These are phyloP conservation scores for Firmiana major DNA, from an alignment of 345 rosid genomes.

Conservation along the genomic window DNA sequence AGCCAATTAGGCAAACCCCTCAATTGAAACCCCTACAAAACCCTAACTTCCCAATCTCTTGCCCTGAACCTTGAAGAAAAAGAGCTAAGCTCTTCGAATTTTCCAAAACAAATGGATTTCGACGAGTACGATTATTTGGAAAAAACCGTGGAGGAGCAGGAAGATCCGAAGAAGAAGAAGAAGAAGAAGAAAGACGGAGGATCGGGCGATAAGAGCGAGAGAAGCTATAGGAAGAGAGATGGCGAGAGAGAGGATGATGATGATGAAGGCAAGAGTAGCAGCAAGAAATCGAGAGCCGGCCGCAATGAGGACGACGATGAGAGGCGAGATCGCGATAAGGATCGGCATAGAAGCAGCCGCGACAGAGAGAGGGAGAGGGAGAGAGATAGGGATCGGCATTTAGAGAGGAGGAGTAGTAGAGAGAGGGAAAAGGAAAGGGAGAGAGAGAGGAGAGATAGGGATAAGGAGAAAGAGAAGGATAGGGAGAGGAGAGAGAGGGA, in stretches of 20 bases:
- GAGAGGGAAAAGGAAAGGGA: slow-evolving; percentile 34
- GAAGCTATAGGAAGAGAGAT: slow-evolving; percentile 67
- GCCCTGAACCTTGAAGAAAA: slow-evolving; percentile 24
- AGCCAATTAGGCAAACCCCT: background rate
- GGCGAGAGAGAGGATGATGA: slow-evolving; percentile 43
- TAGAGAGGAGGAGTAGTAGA: slow-evolving; percentile 31
- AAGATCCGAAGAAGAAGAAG: slow-evolving; percentile 40
- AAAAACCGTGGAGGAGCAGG: slow-evolving; percentile 68
- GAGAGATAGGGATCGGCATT: slow-evolving; percentile 37
- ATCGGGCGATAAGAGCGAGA: slow-evolving; percentile 52
- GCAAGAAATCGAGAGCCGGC: slow-evolving; percentile 57
- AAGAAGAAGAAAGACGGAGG: slow-evolving; percentile 42
- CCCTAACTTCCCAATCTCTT: slow-evolving; percentile 3
- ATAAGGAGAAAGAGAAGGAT: slow-evolving; percentile 28
- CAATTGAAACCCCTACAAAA: slow-evolving; percentile 21
- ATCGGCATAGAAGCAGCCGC: slow-evolving; percentile 46
- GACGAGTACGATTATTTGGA: slow-evolving; percentile 96
- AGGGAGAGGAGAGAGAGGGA: slow-evolving; percentile 27
- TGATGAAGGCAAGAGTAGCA: slow-evolving; percentile 39
- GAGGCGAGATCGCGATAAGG: slow-evolving; percentile 46
- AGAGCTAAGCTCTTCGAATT: slow-evolving; percentile 6
- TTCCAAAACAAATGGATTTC: slow-evolving; percentile 48
- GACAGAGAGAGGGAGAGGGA: slow-evolving; percentile 32
- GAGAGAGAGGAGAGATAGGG: slow-evolving; percentile 33
- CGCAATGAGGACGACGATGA: slow-evolving; percentile 56